Percentiles rank a stretch among this genome's conserved stretches.
These are phyloP conservation scores for Byssothecium circinans DNA, from an alignment of 2,329 filamentous ascomycete species.

Conservation along the genomic window DNA sequence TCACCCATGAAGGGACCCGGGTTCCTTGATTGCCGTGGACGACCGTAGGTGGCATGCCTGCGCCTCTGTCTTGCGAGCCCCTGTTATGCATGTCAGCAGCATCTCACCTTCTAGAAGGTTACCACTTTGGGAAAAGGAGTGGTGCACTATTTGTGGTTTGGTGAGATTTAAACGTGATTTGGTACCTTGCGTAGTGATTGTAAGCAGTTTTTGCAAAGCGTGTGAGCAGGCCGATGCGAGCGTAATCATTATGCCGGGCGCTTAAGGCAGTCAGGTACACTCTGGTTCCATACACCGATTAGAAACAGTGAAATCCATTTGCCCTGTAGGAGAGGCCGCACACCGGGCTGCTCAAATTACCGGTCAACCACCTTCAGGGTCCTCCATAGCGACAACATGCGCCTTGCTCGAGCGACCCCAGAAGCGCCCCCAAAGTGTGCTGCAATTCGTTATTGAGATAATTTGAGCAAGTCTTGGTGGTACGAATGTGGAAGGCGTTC, in stretches of 20 bases:
- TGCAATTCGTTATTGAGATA: neutral
- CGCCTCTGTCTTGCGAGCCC: neutral
- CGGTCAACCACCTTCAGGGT: neutral
- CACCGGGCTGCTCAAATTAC: neutral
- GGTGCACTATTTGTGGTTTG: neutral
- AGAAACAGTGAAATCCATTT: neutral
- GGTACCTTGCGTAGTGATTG: neutral
- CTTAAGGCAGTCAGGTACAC: neutral
- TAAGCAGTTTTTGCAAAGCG: neutral
- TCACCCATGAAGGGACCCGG: neutral
- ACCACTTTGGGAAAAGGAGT: constrained; percentile 2
- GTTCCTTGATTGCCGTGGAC: constrained; percentile 1
- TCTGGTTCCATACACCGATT: neutral
- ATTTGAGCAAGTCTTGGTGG: neutral
- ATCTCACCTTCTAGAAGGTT: constrained; percentile 6
- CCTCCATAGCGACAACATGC: neutral
- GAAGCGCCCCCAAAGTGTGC: neutral
- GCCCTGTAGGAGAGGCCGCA: neutral
- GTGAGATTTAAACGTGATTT: neutral
- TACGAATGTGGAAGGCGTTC: neutral
- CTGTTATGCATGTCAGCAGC: constrained; percentile 9
- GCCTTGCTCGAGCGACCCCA: neutral
- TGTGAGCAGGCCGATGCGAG: neutral
- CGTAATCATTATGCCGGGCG: neutral
- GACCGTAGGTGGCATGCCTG: constrained; percentile 3